phyloP scores from a whole-genome alignment of 495 filamentous ascomycete species.

The Neurospora terricola region DNA sequence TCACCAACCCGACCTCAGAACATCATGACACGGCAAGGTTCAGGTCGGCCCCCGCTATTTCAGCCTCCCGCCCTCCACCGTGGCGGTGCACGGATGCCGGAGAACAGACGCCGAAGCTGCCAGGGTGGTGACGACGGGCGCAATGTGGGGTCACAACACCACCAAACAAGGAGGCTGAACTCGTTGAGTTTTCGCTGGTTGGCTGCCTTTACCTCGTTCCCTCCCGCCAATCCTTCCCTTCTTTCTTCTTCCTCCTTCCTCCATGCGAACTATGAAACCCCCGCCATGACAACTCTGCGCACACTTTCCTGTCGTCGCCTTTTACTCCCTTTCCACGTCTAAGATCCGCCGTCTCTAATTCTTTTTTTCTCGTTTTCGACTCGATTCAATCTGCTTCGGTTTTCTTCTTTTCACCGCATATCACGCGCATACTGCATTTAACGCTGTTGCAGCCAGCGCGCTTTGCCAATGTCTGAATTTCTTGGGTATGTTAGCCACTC shows the following conservation, averaged over 20 bases:
- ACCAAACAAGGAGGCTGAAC: slow-evolving; percentile 19
- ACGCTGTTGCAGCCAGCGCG: neutral
- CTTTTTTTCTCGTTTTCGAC: neutral
- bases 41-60: neutral
- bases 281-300: neutral
- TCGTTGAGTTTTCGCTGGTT: slow-evolving; percentile 19
- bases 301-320: neutral
- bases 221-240: slow-evolving; percentile 1
- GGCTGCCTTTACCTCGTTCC: neutral
- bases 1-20: neutral
- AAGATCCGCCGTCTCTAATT: neutral
- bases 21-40: neutral
- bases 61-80: neutral
- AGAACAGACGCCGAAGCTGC: neutral
- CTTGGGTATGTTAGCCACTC: slow-evolving; percentile 31
- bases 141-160: neutral
- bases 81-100: slow-evolving; percentile 6
- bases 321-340: neutral
- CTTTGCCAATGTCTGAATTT: slow-evolving; percentile 38
- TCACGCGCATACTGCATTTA: slow-evolving; percentile 5
- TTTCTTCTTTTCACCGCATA: neutral
- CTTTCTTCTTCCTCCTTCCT: slow-evolving; percentile 5
- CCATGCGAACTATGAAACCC: slow-evolving; percentile 6
- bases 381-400: neutral
- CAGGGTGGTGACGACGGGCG: neutral